A percentile compares a stretch with the other conserved stretches of the same genome.
These are phyloP conservation scores for Dothidotthia symphoricarpi DNA, from an alignment of 2,329 filamentous ascomycete genomes.

Conservation along the genomic window DNA sequence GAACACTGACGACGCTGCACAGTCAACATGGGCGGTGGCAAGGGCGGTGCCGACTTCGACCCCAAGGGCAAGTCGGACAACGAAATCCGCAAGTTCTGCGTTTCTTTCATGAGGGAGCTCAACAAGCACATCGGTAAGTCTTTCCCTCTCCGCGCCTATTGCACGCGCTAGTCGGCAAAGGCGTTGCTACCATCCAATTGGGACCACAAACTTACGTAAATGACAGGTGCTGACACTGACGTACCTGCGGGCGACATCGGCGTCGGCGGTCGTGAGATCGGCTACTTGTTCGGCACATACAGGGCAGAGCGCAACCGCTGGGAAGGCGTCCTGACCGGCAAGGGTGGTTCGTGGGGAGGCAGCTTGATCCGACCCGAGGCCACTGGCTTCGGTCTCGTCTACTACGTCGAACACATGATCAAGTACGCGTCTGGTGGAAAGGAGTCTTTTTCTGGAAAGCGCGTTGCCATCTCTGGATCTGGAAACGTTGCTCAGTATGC, in stretches of 20 bases:
- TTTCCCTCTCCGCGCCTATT: slow-evolving; percentile 6
- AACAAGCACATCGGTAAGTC: slow-evolving; percentile 73
- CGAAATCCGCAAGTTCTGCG: slow-evolving; percentile 97
- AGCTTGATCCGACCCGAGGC: slow-evolving; percentile 93
- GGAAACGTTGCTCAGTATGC: slow-evolving; percentile 98
- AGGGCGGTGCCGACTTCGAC: slow-evolving; percentile 97
- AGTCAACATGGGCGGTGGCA: slow-evolving; percentile 95
- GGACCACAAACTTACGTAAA: slow-evolving; percentile 43
- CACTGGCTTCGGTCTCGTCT: slow-evolving; percentile 93
- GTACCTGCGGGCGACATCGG: slow-evolving; percentile 97
- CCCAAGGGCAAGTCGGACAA: slow-evolving; percentile 97
- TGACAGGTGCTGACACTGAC: slow-evolving; percentile 75
- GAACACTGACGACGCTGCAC: slow-evolving; percentile 9
- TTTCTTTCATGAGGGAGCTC: slow-evolving; percentile 93
- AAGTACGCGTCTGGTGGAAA: slow-evolving; percentile 74
- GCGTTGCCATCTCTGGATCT: slow-evolving; percentile 91
- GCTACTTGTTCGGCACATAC: slow-evolving; percentile 93
- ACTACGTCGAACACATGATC: slow-evolving; percentile 60
- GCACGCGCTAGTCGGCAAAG: neutral
- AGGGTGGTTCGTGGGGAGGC: slow-evolving; percentile 91
- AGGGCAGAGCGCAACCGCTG: slow-evolving; percentile 83
- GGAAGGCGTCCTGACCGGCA: slow-evolving; percentile 95
- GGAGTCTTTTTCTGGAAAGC: slow-evolving; percentile 85
- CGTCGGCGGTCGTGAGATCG: slow-evolving; percentile 87
- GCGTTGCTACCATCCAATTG: slow-evolving; percentile 4